Percentiles rank a stretch among this genome's conserved stretches.
Evolutionary conservation across 495 filamentous ascomycete species (phyloP).

Genomic region (Glonium stellatum): DNA sequence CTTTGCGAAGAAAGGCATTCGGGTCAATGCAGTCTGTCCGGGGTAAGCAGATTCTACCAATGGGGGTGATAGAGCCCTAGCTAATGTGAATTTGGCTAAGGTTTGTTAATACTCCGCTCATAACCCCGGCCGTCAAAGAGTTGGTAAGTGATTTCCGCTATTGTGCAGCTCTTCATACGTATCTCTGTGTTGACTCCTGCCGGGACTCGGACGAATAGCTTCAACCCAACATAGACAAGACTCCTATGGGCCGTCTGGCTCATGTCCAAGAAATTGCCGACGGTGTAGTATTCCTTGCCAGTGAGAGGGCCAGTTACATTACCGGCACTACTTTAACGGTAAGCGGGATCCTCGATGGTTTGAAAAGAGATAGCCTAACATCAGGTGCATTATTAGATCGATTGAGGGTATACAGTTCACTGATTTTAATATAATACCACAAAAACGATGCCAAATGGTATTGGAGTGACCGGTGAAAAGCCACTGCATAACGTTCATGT

Average conservation of each 20-base stretch:
- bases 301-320: constrained; percentile 39
- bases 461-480: too few relatives aligned
- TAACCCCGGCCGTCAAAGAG: neutral
- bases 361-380: neutral
- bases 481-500: too few relatives aligned
- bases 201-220: neutral
- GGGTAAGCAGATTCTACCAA: too few relatives aligned
- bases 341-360: constrained; percentile 7
- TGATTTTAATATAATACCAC: neutral
- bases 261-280: constrained; percentile 36
- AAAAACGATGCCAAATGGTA: neutral
- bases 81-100: neutral
- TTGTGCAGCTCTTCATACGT: neutral
- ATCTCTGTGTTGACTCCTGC: too few relatives aligned
- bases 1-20: constrained; percentile 39
- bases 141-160: neutral
- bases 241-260: constrained; percentile 28
- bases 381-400: neutral
- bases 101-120: constrained; percentile 1
- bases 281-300: constrained; percentile 31
- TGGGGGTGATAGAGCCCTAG: constrained; percentile 16
- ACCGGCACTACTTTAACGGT: constrained; percentile 21
- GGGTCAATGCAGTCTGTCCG: constrained; percentile 45
- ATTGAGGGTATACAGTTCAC: neutral
- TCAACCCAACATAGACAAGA: constrained; percentile 26